phyloP scores from a whole-genome alignment of 208 protist genomes.

The Trypanosoma cruzi region DNA sequence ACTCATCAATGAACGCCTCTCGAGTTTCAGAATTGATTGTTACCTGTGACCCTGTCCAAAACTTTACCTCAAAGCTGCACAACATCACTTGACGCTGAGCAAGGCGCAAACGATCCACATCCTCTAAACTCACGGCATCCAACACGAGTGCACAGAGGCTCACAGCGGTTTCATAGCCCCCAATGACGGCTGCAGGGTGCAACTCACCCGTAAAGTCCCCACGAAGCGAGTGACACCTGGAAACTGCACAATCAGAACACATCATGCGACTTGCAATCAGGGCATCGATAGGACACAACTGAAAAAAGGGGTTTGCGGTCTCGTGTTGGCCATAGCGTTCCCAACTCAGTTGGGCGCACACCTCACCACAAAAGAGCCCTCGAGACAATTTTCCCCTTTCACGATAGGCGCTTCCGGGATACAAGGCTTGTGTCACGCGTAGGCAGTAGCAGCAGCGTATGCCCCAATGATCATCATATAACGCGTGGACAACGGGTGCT shows the following conservation, averaged over 20 bases:
- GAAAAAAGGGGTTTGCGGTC: conserved; percentile 70
- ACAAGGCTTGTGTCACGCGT: conserved; percentile 66
- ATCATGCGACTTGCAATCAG: conserved; percentile 76
- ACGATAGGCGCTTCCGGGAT: conserved; percentile 66
- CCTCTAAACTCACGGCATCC: conserved; percentile 42
- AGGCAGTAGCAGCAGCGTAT: conserved; percentile 83
- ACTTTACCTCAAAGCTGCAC: conserved; percentile 63
- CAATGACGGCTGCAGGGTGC: conserved; percentile 46
- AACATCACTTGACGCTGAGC: conserved; percentile 74
- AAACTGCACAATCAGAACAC: conserved; percentile 18
- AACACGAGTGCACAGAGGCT: conserved; percentile 65
- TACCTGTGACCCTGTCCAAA: conserved; percentile 43
- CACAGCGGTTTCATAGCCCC: conserved; percentile 74
- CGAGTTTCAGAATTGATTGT: conserved; percentile 21
- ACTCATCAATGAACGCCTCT: conserved; percentile 43
- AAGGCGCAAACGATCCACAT: conserved; percentile 74
- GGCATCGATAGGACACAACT: conserved; percentile 83
- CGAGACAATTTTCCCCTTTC: conserved; percentile 49
- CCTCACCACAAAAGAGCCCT: conserved; percentile 86
- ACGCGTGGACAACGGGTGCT: conserved; percentile 58
- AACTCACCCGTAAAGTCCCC: conserved; percentile 59
- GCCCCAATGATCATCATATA: conserved; percentile 70
- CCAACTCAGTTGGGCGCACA: conserved; percentile 66
- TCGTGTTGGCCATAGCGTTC: conserved; percentile 71
- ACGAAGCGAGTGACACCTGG: not conserved